These are phyloP conservation scores for Nephelium lappaceum DNA, from an alignment of 345 rosid species.

Conservation along the genomic window DNA sequence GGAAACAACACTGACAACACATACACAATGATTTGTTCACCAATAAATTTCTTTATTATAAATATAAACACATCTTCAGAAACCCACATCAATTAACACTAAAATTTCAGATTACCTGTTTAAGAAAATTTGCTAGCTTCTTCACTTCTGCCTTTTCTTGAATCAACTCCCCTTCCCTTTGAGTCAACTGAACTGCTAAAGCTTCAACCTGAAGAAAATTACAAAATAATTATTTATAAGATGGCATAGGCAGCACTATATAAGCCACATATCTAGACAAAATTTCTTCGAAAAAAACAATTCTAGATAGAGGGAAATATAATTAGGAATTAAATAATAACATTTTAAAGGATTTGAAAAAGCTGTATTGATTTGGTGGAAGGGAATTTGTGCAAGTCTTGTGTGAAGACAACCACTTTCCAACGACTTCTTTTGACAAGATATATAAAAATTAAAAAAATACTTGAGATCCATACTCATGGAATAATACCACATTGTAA, in stretches of 20 bases:
- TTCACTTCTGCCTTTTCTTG: constrained; percentile 97
- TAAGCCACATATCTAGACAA: constrained; percentile 7
- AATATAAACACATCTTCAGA: neutral
- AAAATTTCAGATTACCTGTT: constrained; percentile 57
- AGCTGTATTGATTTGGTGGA: neutral
- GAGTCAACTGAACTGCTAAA: constrained; percentile 89
- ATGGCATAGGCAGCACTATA: neutral
- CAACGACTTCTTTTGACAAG: neutral
- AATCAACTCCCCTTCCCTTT: constrained; percentile 94
- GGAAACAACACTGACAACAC: neutral
- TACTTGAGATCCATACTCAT: neutral
- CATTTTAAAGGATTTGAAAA: neutral
- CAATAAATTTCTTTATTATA: neutral
- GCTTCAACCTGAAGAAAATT: constrained; percentile 82
- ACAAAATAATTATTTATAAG: constrained; percentile 23
- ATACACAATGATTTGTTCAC: neutral
- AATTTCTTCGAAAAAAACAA: constrained; percentile 3
- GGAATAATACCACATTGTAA: neutral
- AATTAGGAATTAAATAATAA: neutral
- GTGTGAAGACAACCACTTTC: neutral
- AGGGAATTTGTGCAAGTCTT: neutral
- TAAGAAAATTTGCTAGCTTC: constrained; percentile 84
- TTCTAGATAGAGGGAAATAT: neutral
- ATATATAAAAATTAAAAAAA: no score
- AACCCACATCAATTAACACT: neutral